Evolutionary conservation across 2,329 filamentous ascomycete species (phyloP), one percentile per base, ranked within the genome.

Genomic region (Apiospora aurea): DNA sequence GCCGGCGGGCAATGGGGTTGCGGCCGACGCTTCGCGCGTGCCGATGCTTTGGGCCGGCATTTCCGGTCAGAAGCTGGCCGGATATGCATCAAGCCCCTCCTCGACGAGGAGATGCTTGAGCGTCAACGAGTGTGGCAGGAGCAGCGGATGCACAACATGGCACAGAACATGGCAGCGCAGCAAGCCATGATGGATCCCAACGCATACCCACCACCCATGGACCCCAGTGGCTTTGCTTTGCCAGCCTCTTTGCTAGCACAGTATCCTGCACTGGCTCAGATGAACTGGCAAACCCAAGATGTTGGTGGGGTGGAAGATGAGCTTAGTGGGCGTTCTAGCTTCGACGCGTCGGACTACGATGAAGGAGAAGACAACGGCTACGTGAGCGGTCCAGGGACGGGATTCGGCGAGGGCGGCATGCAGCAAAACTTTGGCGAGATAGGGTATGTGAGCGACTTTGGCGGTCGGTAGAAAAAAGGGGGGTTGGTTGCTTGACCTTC

Each of bases 51-150:
- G 1, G 96, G 96, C 2, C 90, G 95, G 14, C 96, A 98, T 83
- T 99, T 99, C 86, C 89, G 96, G 70, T 97, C 94, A 2, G 96
- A 99, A 84, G 96, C 96, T 2, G 96, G 96, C 8, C 90, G 96
- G 44, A 94, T 98, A 70, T 99, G 96, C 80, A 99, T 99, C 83
- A 97, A 97, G 77, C 95, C 96, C n/a, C 85, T 99, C 16, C 88
- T 99, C 1, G 96, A 99, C 75, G 96, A 99, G 83, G 96, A 99
- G 85, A 93, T 95, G 71, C 85, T 92, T 47, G 95, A 97, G 78
- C 88, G 94, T 46, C 93, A 97, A 78, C 91, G 93, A 67, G 85
- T 88, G 41, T 93, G 92, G 87, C 88, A 92, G 81, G 92, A 94
- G 80, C 92, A 94, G 78, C 89, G 90, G 71, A 89, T 92, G 83